A percentile compares a stretch with the other conserved stretches of the same genome.
Conservation (phyloP, 148 eudicot genomes). For the Vaccinium macrocarpon region DNA sequence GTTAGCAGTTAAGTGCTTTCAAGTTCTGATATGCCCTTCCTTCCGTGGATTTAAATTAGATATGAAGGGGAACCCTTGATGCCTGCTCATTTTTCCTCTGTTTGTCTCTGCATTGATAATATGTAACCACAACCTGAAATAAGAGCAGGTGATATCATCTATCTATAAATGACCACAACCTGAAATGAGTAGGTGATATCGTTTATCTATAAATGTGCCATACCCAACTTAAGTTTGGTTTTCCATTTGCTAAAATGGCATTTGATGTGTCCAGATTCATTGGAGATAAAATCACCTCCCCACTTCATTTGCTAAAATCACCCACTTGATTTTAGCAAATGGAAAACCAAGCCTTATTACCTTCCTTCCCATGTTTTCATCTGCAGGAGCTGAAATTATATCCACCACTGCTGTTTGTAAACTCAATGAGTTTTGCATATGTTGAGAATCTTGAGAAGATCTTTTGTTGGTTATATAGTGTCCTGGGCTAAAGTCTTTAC, state of each 20-base stretch:
- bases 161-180: too few species aligned
- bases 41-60: background rate
- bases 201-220: too few species aligned
- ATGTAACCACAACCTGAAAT: background rate
- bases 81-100: background rate
- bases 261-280: too few species aligned
- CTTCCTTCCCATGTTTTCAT: background rate
- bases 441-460: background rate
- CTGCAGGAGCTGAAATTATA: background rate
- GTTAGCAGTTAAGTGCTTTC: background rate
- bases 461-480: background rate
- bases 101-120: background rate
- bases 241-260: too few species aligned
- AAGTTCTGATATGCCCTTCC: background rate
- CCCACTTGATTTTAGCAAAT: too few species aligned
- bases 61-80: background rate
- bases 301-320: too few species aligned
- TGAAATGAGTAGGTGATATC: too few species aligned
- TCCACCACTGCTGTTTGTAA: too few species aligned
- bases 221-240: too few species aligned
- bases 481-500: background rate
- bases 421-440: background rate
- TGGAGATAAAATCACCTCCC: too few species aligned
- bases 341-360: too few species aligned
- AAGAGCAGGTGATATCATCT: background rate